Conservation (phyloP, 2,329 filamentous ascomycete genomes). For the Pseudocercospora macadamiae region DNA sequence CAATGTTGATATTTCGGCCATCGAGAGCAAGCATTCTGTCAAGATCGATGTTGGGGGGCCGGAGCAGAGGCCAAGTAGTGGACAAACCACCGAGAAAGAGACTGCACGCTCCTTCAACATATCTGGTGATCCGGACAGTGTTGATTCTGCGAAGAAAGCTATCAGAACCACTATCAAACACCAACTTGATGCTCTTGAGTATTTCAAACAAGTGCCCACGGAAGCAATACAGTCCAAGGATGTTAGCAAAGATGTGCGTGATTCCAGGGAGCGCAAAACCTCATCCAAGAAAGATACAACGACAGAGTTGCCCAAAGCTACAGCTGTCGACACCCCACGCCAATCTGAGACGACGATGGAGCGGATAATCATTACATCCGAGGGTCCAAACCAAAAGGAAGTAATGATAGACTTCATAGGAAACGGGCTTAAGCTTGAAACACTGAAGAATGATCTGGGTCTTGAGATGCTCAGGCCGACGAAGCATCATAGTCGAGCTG, state of each 20-base stretch:
- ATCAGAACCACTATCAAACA: too few relatives aligned
- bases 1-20: neutral
- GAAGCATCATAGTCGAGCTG: neutral
- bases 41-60: conserved; percentile 15
- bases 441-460: neutral
- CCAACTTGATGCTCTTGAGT: too few relatives aligned
- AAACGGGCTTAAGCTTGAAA: neutral
- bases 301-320: too few relatives aligned
- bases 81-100: neutral
- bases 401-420: neutral
- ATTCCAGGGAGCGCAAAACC: neutral
- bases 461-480: neutral
- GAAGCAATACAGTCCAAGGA: too few relatives aligned
- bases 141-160: too few relatives aligned
- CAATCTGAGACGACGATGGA: too few relatives aligned
- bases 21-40: conserved; percentile 3
- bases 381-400: neutral
- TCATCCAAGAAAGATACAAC: neutral
- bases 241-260: too few relatives aligned
- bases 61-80: conserved; percentile 6
- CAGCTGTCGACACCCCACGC: neutral
- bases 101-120: conserved; percentile 18
- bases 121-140: neutral
- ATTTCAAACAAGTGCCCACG: too few relatives aligned
- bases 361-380: neutral